These are phyloP conservation scores for Myrica gale DNA, from an alignment of 306 rosid genomes.

Conservation along the genomic window DNA sequence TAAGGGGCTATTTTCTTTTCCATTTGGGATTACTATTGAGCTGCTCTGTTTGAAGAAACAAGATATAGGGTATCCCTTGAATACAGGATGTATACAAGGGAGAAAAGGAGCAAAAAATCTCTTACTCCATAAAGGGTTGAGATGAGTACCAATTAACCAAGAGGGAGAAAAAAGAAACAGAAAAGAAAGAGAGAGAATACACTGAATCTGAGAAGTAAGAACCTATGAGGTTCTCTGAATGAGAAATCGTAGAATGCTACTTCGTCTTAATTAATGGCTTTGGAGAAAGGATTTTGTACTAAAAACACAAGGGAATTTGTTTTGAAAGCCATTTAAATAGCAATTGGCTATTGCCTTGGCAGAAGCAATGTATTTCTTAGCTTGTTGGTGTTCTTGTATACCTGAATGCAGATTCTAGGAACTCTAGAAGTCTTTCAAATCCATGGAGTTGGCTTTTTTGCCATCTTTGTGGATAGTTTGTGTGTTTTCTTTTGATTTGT, in stretches of 20 bases:
- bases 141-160: too few species aligned
- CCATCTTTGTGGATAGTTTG: neutral
- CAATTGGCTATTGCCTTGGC: neutral
- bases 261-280: neutral
- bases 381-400: neutral
- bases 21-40: neutral
- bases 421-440: neutral
- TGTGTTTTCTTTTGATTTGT: neutral
- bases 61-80: neutral
- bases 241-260: neutral
- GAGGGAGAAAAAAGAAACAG: too few species aligned
- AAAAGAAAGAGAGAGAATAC: neutral
- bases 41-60: neutral
- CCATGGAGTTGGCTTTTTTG: neutral
- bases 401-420: neutral
- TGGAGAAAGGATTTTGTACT: neutral
- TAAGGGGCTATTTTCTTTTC: neutral
- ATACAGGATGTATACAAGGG: neutral
- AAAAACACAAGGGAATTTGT: neutral
- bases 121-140: neutral
- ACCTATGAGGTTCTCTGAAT: neutral
- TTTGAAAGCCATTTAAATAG: neutral
- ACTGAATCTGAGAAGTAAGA: neutral
- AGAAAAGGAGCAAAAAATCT: neutral
- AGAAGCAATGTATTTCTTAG: neutral